Base-by-base conservation (phyloP, 441 rosid genomes). In the Omphalea diandra region DNA sequence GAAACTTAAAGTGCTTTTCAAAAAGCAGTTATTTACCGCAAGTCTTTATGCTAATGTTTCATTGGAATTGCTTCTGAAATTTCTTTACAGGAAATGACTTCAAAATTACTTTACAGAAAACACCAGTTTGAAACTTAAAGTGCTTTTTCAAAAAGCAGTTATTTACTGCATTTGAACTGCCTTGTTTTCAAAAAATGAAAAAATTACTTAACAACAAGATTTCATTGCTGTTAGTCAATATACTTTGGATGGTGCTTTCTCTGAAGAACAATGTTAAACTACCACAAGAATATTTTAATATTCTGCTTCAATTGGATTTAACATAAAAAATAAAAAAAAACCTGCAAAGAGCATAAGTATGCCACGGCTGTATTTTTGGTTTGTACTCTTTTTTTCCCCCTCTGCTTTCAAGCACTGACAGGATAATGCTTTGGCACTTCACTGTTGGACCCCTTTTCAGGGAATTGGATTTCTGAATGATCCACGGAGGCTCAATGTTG, bases 401-500 rank as follows among this genome's bases (percentile, higher is more conserved):
- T n/a, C n/a, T 59, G 20, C 26, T 35, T 26, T 1, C 0, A 32
- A 18, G 36, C 41, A 26, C 40, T 67, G 10, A 26, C 11, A 26
- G 52, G 60, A 10, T 7, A 17, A n/a, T 2, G 20, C 14, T 7
- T 55, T 71, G 73, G 35, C 73, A 65, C 49, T 60, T 70, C 64
- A 78, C 59, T 59, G 58, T 49, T 50, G 47, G 49, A 22, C 41
- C 32, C 57, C 61, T 72, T 73, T 82, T 77, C 81, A 96, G 99
- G 99, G 99, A 60, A 95, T 93, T 82, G 99, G 99, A 62, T 95
- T 95, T 76, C 90, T 95, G 69, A 95, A 95, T 84, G 99, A 95
- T 85, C 98, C 99, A 60, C 91, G 98, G 67, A 87, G 98, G 86
- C 95, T 95, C 22, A 93, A 95, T 77, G 99, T 95, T 71, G 99